Evolutionary conservation across 805 yeast species (phyloP).

Genomic region (Kodamaea fukazawae): DNA sequence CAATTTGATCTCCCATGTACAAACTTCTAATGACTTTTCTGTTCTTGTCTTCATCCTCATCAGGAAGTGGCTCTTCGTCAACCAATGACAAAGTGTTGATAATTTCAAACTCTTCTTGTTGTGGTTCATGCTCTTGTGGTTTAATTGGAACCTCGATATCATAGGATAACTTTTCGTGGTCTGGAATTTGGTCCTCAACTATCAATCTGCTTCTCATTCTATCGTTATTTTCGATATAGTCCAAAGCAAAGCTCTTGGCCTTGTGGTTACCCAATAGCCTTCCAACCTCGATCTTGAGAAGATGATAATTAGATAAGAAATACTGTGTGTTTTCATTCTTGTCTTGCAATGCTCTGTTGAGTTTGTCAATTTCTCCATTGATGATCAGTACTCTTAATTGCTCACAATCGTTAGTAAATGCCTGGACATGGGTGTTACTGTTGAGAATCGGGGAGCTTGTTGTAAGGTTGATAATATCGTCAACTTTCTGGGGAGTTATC

Average conservation of each 20-base stretch:
- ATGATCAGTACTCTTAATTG: slow-evolving; percentile 33
- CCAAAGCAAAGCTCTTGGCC: slow-evolving; percentile 47
- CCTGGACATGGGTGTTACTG: slow-evolving; percentile 24
- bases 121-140: slow-evolving; percentile 11
- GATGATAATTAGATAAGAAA: slow-evolving; percentile 47
- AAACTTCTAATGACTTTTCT: slow-evolving; percentile 70
- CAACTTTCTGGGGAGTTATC: too few species aligned
- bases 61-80: slow-evolving; percentile 13
- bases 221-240: slow-evolving; percentile 66
- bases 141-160: slow-evolving; percentile 37
- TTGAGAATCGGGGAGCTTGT: not conserved
- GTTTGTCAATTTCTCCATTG: slow-evolving; percentile 46
- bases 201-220: slow-evolving; percentile 63
- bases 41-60: slow-evolving; percentile 59
- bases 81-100: slow-evolving; percentile 15
- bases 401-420: slow-evolving; percentile 35
- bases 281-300: slow-evolving; percentile 49
- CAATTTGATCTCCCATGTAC: slow-evolving; percentile 66
- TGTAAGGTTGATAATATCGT: too few species aligned
- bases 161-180: slow-evolving; percentile 43
- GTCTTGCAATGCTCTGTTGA: slow-evolving; percentile 60
- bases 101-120: not conserved
- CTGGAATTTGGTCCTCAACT: slow-evolving; percentile 49
- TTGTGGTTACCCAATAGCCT: slow-evolving; percentile 26
- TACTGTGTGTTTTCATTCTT: slow-evolving; percentile 56